Evolutionary conservation across 495 filamentous ascomycete genomes (phyloP).

Genomic region (Tuber melanosporum): DNA sequence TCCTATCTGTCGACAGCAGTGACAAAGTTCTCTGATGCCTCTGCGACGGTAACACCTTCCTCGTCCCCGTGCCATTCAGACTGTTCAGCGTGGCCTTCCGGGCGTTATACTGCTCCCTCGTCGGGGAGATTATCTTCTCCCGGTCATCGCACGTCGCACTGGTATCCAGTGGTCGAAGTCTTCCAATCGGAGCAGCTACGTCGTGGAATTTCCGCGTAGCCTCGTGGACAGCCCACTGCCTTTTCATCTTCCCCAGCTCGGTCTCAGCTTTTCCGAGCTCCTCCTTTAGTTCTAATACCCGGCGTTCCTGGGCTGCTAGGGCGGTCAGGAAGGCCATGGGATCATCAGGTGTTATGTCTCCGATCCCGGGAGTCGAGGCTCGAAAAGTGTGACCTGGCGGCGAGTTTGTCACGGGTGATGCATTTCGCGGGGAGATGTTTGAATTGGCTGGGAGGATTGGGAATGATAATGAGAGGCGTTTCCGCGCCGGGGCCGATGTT

Average conservation of each 20-base stretch:
- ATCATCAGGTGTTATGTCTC: constrained; percentile 51
- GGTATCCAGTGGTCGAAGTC: constrained; percentile 52
- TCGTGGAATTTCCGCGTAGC: constrained; percentile 68
- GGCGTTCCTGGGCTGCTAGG: constrained; percentile 87
- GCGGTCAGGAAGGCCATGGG: constrained; percentile 74
- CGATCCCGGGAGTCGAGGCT: neutral
- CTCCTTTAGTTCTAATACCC: constrained; percentile 83
- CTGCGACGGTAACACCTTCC: constrained; percentile 62
- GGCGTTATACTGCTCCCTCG: constrained; percentile 29
- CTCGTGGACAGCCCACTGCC: constrained; percentile 72
- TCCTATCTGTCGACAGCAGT: constrained; percentile 63
- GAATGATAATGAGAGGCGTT: constrained; percentile 40
- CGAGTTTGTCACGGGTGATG: constrained; percentile 25
- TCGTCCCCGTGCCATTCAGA: constrained; percentile 43
- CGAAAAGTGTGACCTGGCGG: neutral
- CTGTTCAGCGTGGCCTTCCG: constrained; percentile 35
- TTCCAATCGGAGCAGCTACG: constrained; percentile 51
- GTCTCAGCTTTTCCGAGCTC: constrained; percentile 73
- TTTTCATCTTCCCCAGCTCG: constrained; percentile 71
- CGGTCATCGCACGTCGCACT: constrained; percentile 39
- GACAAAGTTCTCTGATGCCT: constrained; percentile 62
- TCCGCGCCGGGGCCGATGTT: constrained; percentile 28
- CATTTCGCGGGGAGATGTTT: constrained; percentile 26
- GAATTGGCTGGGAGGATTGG: constrained; percentile 38
- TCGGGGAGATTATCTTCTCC: constrained; percentile 40